phyloP scores from a whole-genome alignment of 2,329 filamentous ascomycete species.

The Fusarium pseudocircinatum region DNA sequence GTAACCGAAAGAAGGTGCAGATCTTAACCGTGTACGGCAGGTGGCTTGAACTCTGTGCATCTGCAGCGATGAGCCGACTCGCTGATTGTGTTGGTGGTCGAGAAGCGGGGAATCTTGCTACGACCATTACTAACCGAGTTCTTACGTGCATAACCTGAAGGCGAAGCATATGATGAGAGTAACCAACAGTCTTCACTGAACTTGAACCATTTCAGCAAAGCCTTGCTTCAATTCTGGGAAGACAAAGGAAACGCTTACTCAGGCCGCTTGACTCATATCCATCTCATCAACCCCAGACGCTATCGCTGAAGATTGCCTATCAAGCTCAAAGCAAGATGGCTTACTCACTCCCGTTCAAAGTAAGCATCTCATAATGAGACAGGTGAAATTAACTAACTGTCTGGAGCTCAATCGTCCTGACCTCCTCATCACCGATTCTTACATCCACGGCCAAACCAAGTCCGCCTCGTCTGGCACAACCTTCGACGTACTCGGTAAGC shows the following conservation, averaged over 20 bases:
- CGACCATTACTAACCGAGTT: slow-evolving; percentile 7
- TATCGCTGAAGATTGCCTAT: rapidly evolving
- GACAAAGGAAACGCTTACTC: rapidly evolving
- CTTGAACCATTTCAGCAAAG: background rate
- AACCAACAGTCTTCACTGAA: background rate
- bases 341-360: background rate
- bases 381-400: rapidly evolving
- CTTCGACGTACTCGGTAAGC: slow-evolving; percentile 6
- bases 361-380: rapidly evolving
- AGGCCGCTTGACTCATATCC: too few relatives aligned
- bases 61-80: background rate
- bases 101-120: background rate
- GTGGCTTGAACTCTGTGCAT: background rate
- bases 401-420: background rate
- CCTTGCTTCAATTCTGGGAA: background rate
- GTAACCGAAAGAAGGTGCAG: background rate
- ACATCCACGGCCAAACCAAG: background rate
- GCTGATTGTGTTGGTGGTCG: background rate
- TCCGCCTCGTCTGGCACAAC: background rate
- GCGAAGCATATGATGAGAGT: background rate
- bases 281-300: too few relatives aligned
- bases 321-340: background rate
- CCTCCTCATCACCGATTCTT: background rate
- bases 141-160: background rate
- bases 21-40: background rate